A percentile compares a stretch with the other conserved stretches of the same genome.
phyloP scores from a whole-genome alignment of 192 early-diverging fungal genomes.

The Chytriomyces hyalinus region DNA sequence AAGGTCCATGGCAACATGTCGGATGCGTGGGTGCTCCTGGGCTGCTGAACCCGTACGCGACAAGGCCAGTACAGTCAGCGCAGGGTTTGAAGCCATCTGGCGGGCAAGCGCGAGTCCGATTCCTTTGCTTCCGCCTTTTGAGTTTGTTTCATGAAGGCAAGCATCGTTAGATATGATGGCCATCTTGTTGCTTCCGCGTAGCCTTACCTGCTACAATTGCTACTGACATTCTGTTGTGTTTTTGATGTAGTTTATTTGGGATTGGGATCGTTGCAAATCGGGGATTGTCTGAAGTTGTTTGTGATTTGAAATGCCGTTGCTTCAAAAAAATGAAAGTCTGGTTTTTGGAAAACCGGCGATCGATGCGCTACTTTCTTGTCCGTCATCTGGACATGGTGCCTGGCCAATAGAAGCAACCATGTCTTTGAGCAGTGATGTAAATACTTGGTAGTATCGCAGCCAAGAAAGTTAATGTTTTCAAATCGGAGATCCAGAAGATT shows the following conservation, averaged over 20 bases:
- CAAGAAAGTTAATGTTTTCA: no score
- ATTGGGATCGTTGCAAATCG: no score
- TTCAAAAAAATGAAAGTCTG: no score
- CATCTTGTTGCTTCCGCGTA: neutral
- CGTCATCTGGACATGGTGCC: no score
- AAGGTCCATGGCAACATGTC: conserved; percentile 16
- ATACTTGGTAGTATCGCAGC: no score
- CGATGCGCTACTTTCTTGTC: no score
- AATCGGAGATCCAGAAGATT: no score
- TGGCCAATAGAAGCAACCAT: no score
- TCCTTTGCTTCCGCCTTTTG: conserved; percentile 30
- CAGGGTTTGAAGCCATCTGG: conserved; percentile 11
- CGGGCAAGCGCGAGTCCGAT: conserved; percentile 38
- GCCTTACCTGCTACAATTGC: conserved; percentile 6
- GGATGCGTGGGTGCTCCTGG: neutral
- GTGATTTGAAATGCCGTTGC: no score
- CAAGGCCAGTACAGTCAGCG: conserved; percentile 18
- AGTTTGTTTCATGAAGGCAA: neutral
- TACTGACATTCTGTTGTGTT: neutral
- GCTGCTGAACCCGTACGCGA: conserved; percentile 4
- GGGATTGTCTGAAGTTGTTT: no score
- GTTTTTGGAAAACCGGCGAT: no score
- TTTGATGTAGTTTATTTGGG: neutral
- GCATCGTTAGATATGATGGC: neutral
- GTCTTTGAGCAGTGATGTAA: no score